A percentile compares a stretch with the other conserved stretches of the same genome.
Conservation (phyloP, 1,139 yeast species). For the Taphrina communis region DNA sequence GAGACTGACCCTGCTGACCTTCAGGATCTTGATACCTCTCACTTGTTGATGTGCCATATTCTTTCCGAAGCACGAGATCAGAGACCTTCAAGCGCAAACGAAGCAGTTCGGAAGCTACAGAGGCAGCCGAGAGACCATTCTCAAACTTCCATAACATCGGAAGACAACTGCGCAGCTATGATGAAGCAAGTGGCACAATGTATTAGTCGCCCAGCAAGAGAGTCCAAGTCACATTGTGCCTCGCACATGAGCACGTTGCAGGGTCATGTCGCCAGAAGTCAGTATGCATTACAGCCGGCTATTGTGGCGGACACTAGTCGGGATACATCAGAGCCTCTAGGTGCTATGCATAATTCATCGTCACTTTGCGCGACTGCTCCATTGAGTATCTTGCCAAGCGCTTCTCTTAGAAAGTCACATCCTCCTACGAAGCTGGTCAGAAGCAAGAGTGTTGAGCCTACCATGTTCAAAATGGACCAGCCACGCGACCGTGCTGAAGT, state of each 20-base stretch:
- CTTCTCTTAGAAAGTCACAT: background rate
- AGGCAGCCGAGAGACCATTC: too few species aligned
- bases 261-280: background rate
- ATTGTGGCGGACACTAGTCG: background rate
- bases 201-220: too few species aligned
- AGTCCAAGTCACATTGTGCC: background rate
- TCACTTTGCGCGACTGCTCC: background rate
- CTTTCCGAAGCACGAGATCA: slow-evolving; percentile 4
- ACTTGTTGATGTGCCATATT: background rate
- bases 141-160: too few species aligned
- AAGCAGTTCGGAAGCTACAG: background rate
- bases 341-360: background rate
- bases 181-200: too few species aligned
- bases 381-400: background rate
- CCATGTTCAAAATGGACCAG: background rate
- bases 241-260: background rate
- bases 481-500: background rate
- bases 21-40: background rate
- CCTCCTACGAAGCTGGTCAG: background rate
- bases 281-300: background rate
- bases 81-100: background rate
- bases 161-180: too few species aligned
- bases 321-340: background rate
- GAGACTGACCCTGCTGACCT: background rate
- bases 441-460: slow-evolving; percentile 5